Evolutionary conservation across 352 stramenopile species (phyloP).

Genomic region (Phytophthora hibernalis): DNA sequence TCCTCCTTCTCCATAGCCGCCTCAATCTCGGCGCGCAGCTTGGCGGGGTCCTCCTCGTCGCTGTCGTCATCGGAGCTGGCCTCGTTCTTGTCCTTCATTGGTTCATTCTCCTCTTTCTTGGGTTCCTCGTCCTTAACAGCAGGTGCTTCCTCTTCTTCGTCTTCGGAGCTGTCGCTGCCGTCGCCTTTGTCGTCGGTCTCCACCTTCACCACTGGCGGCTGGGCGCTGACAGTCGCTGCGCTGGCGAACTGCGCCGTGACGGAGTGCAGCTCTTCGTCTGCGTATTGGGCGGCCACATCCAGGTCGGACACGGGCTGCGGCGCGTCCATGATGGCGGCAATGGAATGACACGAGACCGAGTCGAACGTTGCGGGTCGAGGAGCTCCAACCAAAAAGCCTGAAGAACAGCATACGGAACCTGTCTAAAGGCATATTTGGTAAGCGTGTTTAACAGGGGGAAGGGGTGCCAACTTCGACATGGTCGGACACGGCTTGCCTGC

Average conservation of each 20-base stretch:
- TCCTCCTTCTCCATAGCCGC: conserved; percentile 79
- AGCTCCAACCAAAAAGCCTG: conserved; percentile 42
- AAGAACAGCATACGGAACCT: not conserved
- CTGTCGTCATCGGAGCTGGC: conserved; percentile 36
- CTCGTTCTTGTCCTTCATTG: conserved; percentile 5
- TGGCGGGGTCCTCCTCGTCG: conserved; percentile 44
- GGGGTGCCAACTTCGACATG: conserved; percentile 22
- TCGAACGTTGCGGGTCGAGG: conserved; percentile 13
- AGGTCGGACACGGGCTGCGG: conserved; percentile 48
- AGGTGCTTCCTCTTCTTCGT: conserved; percentile 31
- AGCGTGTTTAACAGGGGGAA: conserved; percentile 20
- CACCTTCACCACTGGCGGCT: conserved; percentile 6
- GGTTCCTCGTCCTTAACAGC: conserved; percentile 13
- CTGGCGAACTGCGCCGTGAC: conserved; percentile 53
- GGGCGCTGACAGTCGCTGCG: conserved; percentile 24
- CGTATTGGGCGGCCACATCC: conserved; percentile 60
- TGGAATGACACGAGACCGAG: not conserved
- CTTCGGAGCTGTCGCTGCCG: conserved; percentile 37
- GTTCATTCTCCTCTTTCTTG: conserved; percentile 12
- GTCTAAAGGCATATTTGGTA: not conserved
- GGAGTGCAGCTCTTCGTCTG: conserved; percentile 56
- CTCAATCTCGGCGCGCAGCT: conserved; percentile 78
- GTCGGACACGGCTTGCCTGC: too few relatives aligned
- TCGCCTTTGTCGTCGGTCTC: conserved; percentile 15
- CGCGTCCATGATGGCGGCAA: conserved; percentile 21